Evolutionary conservation across 1,284 basidiomycete genomes (phyloP), one percentile per base, ranked within the genome.

Genomic region (Moesziomyces globuligerus): DNA sequence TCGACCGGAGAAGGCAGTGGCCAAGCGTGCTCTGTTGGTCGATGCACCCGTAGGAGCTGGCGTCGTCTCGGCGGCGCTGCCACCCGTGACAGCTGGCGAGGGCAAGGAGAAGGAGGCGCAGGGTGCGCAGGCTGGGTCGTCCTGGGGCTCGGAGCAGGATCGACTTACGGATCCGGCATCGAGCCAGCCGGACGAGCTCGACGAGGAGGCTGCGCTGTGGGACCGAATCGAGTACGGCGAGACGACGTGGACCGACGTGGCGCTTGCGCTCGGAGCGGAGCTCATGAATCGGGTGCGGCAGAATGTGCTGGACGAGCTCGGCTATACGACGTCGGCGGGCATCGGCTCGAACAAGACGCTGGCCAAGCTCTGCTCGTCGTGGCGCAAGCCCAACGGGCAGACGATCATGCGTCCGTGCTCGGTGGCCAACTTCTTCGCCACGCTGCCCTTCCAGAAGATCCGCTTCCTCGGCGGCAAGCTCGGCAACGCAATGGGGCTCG

Each of bases 311-410:
- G 84, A 85, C 25, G 87, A 88, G 74, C 85, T 98, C 21, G 91
- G 93, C 17, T 98, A 99, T 79, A 94, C 93, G 7, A 96, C 92
- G 48, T 94, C 93, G 43, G 95, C 96, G 88, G 96, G 96, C 1
- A 91, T 98, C 54, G 90, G 92, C 2, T 86, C 90, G 71, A 98
- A 97, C 83, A 98, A 97, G 82, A 92, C 94, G 64, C 85, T 98
- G 36, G 90, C 94, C 0, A 97, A 98, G 87, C 91, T 93, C 39
- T 66, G 83, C 43, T 75, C 78, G 7, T 65, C 65, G 7, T 64
- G 56, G 57, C 69, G 66, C 48, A 76, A 79, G 45, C 74, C 79
- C n/a, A 74, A 72, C 44, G 82, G 67, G 17, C 78, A 80, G 51
- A 79, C 78, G 20, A 69, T 77, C 44, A 55, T 81, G 55, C 62